Evolutionary conservation across 2,329 filamentous ascomycete genomes (phyloP).

Genomic region (Macroventuria anomochaeta): DNA sequence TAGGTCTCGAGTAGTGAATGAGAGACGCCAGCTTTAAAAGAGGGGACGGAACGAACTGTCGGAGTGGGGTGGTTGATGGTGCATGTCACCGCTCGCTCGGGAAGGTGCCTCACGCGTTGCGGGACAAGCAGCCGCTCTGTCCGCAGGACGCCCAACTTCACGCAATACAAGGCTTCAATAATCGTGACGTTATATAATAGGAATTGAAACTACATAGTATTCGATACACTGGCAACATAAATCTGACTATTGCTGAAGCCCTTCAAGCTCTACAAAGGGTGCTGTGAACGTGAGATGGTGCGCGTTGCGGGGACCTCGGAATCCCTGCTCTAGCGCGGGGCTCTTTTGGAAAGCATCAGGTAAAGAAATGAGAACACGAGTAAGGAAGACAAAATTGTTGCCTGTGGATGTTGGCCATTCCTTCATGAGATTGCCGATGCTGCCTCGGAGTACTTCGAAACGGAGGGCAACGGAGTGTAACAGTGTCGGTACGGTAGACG

Average conservation of each 20-base stretch:
- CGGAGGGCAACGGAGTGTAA: not conserved
- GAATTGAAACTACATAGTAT: not conserved
- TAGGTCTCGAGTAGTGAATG: slow-evolving; percentile 40
- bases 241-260: not conserved
- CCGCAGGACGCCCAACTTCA: not conserved
- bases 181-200: too few relatives aligned
- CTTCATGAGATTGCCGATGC: not conserved
- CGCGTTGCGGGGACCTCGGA: slow-evolving; percentile 13
- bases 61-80: slow-evolving; percentile 11
- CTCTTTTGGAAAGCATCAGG: slow-evolving; percentile 13
- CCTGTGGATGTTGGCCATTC: not conserved
- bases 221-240: not conserved
- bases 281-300: not conserved
- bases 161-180: not conserved
- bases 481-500: not conserved
- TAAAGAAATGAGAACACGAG: slow-evolving; percentile 16
- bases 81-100: slow-evolving; percentile 11
- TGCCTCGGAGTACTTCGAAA: not conserved
- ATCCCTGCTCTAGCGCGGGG: slow-evolving; percentile 17
- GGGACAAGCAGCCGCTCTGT: slow-evolving; percentile 10
- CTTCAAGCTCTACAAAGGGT: not conserved
- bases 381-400: not conserved
- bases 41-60: slow-evolving; percentile 9
- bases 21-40: slow-evolving; percentile 43
- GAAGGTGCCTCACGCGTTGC: slow-evolving; percentile 12